Base-by-base conservation (phyloP, 2,329 filamentous ascomycete species). In the Rhinocladiella similis region DNA sequence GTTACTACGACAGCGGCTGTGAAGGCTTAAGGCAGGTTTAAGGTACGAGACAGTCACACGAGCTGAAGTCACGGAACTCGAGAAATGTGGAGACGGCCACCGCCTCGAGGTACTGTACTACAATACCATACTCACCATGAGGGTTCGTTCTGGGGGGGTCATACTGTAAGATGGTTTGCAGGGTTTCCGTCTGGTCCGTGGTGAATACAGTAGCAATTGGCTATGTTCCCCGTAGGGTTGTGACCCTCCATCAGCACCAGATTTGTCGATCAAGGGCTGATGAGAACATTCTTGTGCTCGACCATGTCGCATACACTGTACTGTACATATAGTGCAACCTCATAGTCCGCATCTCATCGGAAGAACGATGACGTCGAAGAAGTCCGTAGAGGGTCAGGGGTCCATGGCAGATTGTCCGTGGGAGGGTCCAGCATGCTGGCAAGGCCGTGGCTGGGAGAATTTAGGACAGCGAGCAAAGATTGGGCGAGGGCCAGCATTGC, bases 401-500 rank as follows among this genome's bases (percentile, higher is more conserved):
- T 19, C 29, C 29, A 6, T 39, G 13, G 16, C n/a, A 35, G 25
- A 33, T 9, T 7, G 29, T 33, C 29, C 29, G 29, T 33, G n/a
- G 10, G 33, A n/a, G 29, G 46, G 48, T 29, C 29, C 38, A 45
- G 42, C 25, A 48, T 54, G 9, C 55, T 54, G 19, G 38, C 54
- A 54, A 58, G 56, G 51, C 56, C 56, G 56, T 59, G 56, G 56
- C 56, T 55, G 56, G 52, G 56, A 27, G 20, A 12, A 46, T 29
- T 6, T 43, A 19, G 6, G 16, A 35, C 39, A 18, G 16, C 19
- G 5, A 16, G n/a, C 25, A 19, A 22, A 19, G 29, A 54, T 54
- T 58, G 50, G 55, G n/a, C 39, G 25, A 19, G 19, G 36, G 16
- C 4, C 16, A 50, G 47, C 56, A 55, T 52, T 54, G 52, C 52